Base-by-base conservation (phyloP, 1,139 yeast species). In the Kodamaea anthophila region DNA sequence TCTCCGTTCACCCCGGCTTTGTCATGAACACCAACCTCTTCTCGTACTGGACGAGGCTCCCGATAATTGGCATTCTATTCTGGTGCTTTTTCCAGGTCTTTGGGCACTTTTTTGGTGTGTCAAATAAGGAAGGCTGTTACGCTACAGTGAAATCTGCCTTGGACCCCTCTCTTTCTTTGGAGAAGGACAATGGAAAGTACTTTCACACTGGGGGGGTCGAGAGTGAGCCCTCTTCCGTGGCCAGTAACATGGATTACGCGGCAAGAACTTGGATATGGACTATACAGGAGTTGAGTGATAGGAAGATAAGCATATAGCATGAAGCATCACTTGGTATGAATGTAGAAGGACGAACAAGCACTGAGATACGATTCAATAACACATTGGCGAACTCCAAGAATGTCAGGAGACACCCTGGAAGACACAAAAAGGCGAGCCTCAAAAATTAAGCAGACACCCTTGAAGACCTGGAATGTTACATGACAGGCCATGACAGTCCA, bases 251-350 rank as follows among this genome's bases (percentile, higher is more conserved):
- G 55, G 76, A 73, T 35, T 73, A 70, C 44, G 84, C 85, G 1
- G 78, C 81, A 7, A 58, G 76, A 29, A 77, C 85, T 11, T 85
- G 94, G 91, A 74, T 76, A n/a, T 84, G 94, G 94, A 80, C 94
- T 0, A 69, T 76, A 5, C 69, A 65, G 30, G 71, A 80, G 46
- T 54, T 85, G 35, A 64, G 70, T 36, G 66, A 70, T 37, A 59
- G 84, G 31, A 53, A 61, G 21, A 58, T 62, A 26, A 39, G 47
- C 19, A 43, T 55, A 12, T 30, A 15, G 26, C n/a, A n/a, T n/a
- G n/a, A n/a, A n/a, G n/a, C n/a, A n/a, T n/a, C n/a, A n/a, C n/a
- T n/a, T n/a, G n/a, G n/a, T n/a, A n/a, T n/a, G n/a, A n/a, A n/a
- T n/a, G n/a, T n/a, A n/a, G n/a, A n/a, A n/a, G n/a, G n/a, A n/a